Base-by-base conservation (phyloP, 73 alveolate genomes). In the Paramecium pentaurelia region DNA sequence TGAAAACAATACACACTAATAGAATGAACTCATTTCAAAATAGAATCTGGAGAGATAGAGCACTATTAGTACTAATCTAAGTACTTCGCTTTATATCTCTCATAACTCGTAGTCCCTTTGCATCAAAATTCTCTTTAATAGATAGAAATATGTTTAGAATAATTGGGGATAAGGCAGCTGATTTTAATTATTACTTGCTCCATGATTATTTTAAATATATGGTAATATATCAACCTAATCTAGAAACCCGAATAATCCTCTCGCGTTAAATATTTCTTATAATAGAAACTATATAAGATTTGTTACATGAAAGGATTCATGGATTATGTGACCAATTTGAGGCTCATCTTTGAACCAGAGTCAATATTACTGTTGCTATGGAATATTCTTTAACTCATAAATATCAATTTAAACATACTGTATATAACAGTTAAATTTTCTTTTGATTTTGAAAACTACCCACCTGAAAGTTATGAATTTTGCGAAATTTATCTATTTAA, bases 151-250 rank as follows among this genome's bases (percentile, higher is more conserved):
- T 80, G 91, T 80, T 80, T 80, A 80, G 77, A 32, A 80, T 80
- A 8, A 80, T 80, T 25, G 91, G 91, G 11, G 91, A 80, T 47
- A 80, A 80, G 25, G 75, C 77, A 22, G 71, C 91, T 11, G 75
- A 80, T 27, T 80, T 80, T 37, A 44, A 40, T 28, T 80, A 45
- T 47, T 80, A 80, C 34, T 4, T 80, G 6, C 47, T 80, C 77
- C 47, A 49, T 32, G 75, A 80, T 47, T 80, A 80, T 27, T 80
- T 80, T 47, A 80, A 80, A 45, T 80, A 80, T 47, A 32, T 32
- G 71, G 91, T 80, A 80, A 80, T 25, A n/a, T 54, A 1, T 54
- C 11, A 16, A 54, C 1, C 22, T 38, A 4, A 80, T 27, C 8
- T 16, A 80, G 91, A 80, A 49, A 49, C 91, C 91, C 20, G 25